A percentile compares a stretch with the other conserved stretches of the same genome.
Conservation (phyloP, 169 alveolate species). For the Cryptosporidium baileyi region DNA sequence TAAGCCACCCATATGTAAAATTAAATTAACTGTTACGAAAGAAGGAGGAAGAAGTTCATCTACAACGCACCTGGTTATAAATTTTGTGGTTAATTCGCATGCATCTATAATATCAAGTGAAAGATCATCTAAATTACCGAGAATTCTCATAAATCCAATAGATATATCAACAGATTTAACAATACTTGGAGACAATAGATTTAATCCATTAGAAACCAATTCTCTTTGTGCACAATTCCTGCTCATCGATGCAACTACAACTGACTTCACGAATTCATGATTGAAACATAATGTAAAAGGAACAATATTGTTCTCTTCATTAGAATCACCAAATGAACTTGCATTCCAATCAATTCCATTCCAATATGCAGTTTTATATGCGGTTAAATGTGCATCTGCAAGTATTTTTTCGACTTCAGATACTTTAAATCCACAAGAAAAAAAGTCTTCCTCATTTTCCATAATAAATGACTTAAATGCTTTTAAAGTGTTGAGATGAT, state of each 20-base stretch:
- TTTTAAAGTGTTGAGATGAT: conserved; percentile 13
- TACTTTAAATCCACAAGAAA: conserved; percentile 29
- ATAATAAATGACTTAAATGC: conserved; percentile 50
- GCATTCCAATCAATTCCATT: conserved; percentile 55
- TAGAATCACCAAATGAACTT: conserved; percentile 1
- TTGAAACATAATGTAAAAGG: conserved; percentile 50
- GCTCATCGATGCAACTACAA: conserved; percentile 57
- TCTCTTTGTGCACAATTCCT: conserved; percentile 39
- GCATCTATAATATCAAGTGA: conserved; percentile 41
- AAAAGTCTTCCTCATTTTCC: conserved; percentile 50
- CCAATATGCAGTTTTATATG: conserved; percentile 44
- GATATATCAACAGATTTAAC: conserved; percentile 34
- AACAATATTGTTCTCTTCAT: background rate
- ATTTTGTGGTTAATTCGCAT: conserved; percentile 58
- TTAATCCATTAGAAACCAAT: conserved; percentile 54
- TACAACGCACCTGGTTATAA: conserved; percentile 48
- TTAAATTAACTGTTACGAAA: conserved; percentile 39
- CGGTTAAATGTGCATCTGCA: conserved; percentile 36
- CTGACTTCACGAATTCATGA: conserved; percentile 54
- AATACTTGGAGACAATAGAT: conserved; percentile 20
- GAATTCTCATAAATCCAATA: conserved; percentile 44
- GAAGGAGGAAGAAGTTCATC: conserved; percentile 67
- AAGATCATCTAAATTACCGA: conserved; percentile 50
- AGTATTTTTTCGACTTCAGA: conserved; percentile 41
- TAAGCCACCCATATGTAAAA: conserved; percentile 68